Evolutionary conservation across 2,329 filamentous ascomycete species (phyloP).

Genomic region (Grosmannia huntii): DNA sequence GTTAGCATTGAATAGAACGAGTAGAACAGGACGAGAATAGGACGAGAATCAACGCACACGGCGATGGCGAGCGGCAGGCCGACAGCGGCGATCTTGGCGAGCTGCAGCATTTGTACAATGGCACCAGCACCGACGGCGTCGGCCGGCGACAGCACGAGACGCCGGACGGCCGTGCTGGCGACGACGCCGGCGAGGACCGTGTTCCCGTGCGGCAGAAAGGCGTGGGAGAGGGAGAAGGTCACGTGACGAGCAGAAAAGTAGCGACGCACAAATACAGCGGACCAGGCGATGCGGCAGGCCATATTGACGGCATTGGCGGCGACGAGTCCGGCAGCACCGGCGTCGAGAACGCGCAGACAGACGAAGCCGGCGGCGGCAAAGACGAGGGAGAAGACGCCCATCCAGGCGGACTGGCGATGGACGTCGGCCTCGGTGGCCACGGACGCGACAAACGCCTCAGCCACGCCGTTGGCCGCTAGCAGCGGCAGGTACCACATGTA

Average conservation of each 20-base stretch:
- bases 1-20: not conserved
- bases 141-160: slow-evolving; percentile 13
- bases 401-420: slow-evolving; percentile 66
- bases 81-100: slow-evolving; percentile 35
- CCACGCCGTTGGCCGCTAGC: slow-evolving; percentile 79
- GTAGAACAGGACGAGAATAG: not conserved
- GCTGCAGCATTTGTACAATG: slow-evolving; percentile 21
- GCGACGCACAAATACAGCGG: slow-evolving; percentile 52
- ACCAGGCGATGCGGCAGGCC: slow-evolving; percentile 73
- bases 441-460: slow-evolving; percentile 84
- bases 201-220: slow-evolving; percentile 29
- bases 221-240: slow-evolving; percentile 25
- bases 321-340: slow-evolving; percentile 72
- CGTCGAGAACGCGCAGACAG: slow-evolving; percentile 53
- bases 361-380: slow-evolving; percentile 67
- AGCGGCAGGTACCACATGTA: slow-evolving; percentile 94
- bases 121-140: slow-evolving; percentile 17
- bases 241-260: slow-evolving; percentile 43
- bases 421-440: slow-evolving; percentile 68
- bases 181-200: slow-evolving; percentile 31
- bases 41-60: slow-evolving; percentile 39
- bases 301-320: slow-evolving; percentile 86
- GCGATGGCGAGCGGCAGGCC: slow-evolving; percentile 39
- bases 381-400: slow-evolving; percentile 65
- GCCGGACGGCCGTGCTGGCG: slow-evolving; percentile 28